Evolutionary conservation across 108 stramenopile genomes (phyloP).

Genomic region (Cyclotella sp.): DNA sequence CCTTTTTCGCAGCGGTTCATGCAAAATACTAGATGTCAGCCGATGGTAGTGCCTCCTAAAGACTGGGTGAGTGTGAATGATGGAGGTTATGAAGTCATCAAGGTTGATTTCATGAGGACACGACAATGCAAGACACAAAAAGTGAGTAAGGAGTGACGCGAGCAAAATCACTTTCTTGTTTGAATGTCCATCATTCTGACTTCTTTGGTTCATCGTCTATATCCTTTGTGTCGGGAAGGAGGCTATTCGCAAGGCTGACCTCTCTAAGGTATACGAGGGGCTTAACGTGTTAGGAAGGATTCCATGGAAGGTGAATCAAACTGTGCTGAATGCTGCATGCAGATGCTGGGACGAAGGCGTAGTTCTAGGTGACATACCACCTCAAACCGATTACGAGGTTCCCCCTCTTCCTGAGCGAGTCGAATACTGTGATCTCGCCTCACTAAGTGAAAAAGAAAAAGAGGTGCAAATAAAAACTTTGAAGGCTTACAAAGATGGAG

Average conservation of each 20-base stretch:
- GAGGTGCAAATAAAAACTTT: slow-evolving; percentile 46
- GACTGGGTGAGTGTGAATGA: slow-evolving; percentile 75
- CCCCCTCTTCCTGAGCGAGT: slow-evolving; percentile 63
- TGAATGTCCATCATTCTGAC: not conserved
- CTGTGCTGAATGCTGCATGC: slow-evolving; percentile 74
- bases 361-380: slow-evolving; percentile 88
- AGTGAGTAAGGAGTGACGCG: slow-evolving; percentile 35
- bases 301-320: slow-evolving; percentile 88
- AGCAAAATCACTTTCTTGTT: not conserved
- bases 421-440: slow-evolving; percentile 48
- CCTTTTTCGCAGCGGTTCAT: slow-evolving; percentile 41
- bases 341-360: slow-evolving; percentile 82
- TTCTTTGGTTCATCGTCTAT: not conserved
- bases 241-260: slow-evolving; percentile 72
- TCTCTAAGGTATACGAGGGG: slow-evolving; percentile 79
- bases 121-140: slow-evolving; percentile 79
- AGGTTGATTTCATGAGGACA: slow-evolving; percentile 79
- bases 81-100: slow-evolving; percentile 82
- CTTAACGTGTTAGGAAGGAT: slow-evolving; percentile 87
- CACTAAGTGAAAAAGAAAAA: slow-evolving; percentile 35
- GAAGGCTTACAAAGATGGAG: slow-evolving; percentile 58
- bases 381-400: slow-evolving; percentile 76
- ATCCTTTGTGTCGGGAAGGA: slow-evolving; percentile 36
- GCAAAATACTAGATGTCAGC: slow-evolving; percentile 70
- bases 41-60: slow-evolving; percentile 93